Evolutionary conservation across 2,329 filamentous ascomycete genomes (phyloP).

Genomic region (Claviceps digitariae): DNA sequence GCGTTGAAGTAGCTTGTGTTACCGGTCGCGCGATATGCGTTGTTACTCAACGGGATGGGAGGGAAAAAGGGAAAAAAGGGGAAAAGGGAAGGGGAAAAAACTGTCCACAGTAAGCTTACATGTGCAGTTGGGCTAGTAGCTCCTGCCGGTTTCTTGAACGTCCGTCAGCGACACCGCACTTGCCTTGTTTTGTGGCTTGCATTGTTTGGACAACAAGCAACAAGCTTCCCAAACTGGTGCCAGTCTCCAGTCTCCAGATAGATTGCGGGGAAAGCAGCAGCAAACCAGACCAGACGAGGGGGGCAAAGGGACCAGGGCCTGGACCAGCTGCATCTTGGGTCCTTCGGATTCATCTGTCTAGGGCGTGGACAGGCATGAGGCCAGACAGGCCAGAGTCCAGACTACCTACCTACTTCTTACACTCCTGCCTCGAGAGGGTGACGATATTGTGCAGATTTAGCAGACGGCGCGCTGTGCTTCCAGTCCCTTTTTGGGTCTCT

Average conservation of each 20-base stretch:
- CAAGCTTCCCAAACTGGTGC: neutral
- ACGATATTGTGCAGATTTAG: neutral
- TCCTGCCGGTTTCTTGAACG: neutral
- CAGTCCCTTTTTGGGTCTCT: neutral
- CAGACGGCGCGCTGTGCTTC: neutral
- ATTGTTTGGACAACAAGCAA: neutral
- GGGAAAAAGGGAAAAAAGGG: too few species aligned
- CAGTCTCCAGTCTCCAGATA: neutral
- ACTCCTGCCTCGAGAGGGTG: too few species aligned
- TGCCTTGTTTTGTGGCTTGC: neutral
- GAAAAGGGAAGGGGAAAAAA: too few species aligned
- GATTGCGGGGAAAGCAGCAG: constrained; percentile 6
- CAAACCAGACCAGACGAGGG: neutral
- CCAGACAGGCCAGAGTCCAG: too few species aligned
- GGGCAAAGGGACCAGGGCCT: neutral
- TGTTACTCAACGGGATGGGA: too few species aligned
- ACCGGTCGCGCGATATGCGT: too few species aligned
- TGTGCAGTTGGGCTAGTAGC: too few species aligned
- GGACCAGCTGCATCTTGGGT: neutral
- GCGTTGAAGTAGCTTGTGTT: too few species aligned
- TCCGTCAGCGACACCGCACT: neutral
- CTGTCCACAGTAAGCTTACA: too few species aligned
- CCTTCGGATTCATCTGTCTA: neutral
- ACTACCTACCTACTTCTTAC: too few species aligned
- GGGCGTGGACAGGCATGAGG: neutral